Evolutionary conservation across 331 rosid genomes (phyloP).

Genomic region (Phaseolus coccineus): DNA sequence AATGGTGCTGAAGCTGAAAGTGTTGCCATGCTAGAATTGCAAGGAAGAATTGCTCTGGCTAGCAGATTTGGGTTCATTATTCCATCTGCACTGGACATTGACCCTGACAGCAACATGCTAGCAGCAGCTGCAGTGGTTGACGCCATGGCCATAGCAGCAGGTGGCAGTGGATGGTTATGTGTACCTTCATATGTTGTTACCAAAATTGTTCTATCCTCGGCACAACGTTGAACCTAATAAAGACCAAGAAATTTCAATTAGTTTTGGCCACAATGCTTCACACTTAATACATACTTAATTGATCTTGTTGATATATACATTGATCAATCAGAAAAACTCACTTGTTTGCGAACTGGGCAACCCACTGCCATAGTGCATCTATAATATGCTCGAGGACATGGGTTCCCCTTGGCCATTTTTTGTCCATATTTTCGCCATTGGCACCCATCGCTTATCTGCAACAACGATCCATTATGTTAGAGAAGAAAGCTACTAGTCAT

Average conservation of each 20-base stretch:
- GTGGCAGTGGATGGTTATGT: constrained; percentile 89
- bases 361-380: constrained; percentile 96
- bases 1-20: constrained; percentile 98
- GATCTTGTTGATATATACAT: background rate
- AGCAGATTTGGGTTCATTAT: constrained; percentile 87
- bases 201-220: constrained; percentile 72
- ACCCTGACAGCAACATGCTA: constrained; percentile 85
- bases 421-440: constrained; percentile 99
- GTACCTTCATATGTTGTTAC: constrained; percentile 85
- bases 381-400: constrained; percentile 97
- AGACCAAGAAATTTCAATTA: background rate
- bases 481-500: background rate
- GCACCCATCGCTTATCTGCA: constrained; percentile 95
- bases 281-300: background rate
- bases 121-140: constrained; percentile 93
- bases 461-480: constrained; percentile 16
- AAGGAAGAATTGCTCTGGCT: constrained; percentile 88
- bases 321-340: constrained; percentile 38
- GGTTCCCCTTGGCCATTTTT: constrained; percentile 97
- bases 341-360: constrained; percentile 97
- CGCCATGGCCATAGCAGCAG: constrained; percentile 93
- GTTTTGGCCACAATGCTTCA: background rate
- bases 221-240: constrained; percentile 84
- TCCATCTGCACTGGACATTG: constrained; percentile 91
- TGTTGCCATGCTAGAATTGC: constrained; percentile 85